Evolutionary conservation across 2,329 filamentous ascomycete genomes (phyloP).

Genomic region (Colletotrichum brevisporum): DNA sequence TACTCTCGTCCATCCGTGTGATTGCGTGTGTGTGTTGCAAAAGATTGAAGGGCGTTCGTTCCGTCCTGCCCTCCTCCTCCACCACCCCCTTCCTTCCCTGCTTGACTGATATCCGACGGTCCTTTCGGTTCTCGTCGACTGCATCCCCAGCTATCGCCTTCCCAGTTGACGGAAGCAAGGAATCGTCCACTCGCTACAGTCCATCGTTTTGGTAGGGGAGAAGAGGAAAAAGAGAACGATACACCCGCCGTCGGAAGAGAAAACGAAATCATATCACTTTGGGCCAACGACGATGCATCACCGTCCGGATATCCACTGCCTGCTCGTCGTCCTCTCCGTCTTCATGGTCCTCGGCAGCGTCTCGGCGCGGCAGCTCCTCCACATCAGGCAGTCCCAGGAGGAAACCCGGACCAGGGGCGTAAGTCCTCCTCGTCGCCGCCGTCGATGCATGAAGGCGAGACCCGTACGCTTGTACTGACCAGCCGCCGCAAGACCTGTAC

Average conservation of each 20-base stretch:
- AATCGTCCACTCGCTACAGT: not conserved
- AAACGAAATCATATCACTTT: not conserved
- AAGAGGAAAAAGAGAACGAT: too few species aligned
- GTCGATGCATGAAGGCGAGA: too few species aligned
- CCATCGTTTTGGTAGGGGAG: not conserved
- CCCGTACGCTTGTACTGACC: not conserved
- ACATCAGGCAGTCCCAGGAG: constrained; percentile 27
- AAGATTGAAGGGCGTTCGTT: too few species aligned
- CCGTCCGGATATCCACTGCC: not conserved
- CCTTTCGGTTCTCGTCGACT: too few species aligned
- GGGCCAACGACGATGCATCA: not conserved
- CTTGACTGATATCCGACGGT: too few species aligned
- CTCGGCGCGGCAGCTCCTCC: constrained; percentile 20
- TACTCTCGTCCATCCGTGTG: constrained; percentile 2
- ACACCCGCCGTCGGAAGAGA: too few species aligned
- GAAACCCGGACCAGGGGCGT: constrained; percentile 33
- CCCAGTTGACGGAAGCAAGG: not conserved
- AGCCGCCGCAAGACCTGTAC: constrained; percentile 20
- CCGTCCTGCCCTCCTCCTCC: too few species aligned
- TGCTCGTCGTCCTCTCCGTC: not conserved
- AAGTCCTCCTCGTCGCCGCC: not conserved
- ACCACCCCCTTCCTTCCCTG: too few species aligned
- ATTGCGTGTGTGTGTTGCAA: not conserved
- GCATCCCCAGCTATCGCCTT: not conserved
- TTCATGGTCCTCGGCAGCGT: constrained; percentile 5